Conservation (phyloP, 208 protist species). For the Tritrichomonas musculus region DNA sequence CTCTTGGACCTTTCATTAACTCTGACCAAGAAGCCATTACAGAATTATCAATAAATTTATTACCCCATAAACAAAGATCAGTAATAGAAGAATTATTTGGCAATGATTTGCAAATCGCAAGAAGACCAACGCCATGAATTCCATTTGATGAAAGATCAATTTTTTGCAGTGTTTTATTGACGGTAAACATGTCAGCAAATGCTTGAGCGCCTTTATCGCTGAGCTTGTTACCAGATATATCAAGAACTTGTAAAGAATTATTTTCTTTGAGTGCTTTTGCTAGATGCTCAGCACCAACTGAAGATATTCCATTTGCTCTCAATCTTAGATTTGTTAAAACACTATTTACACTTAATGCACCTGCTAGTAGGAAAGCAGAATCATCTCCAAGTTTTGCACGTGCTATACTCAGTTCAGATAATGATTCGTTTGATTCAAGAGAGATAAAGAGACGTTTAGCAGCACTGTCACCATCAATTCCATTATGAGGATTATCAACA, state of each 20-base stretch:
- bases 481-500: neutral
- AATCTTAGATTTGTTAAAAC: neutral
- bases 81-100: neutral
- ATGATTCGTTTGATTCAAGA: neutral
- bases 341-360: neutral
- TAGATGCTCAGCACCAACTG: neutral
- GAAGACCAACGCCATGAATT: neutral
- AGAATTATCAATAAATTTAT: neutral
- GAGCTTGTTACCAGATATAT: conserved; percentile 5
- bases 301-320: neutral
- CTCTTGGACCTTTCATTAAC: neutral
- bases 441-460: neutral
- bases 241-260: neutral
- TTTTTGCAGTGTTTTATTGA: neutral
- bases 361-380: neutral
- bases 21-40: neutral
- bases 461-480: neutral
- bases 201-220: conserved; percentile 24
- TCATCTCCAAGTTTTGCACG: neutral
- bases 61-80: conserved; percentile 31
- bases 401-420: neutral
- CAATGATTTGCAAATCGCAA: neutral
- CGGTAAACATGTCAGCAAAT: neutral
- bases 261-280: neutral
- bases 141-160: neutral